A percentile compares a stretch with the other conserved stretches of the same genome.
Conservation (phyloP, 2,329 filamentous ascomycete species). For the Rasamsonia emersonii region DNA sequence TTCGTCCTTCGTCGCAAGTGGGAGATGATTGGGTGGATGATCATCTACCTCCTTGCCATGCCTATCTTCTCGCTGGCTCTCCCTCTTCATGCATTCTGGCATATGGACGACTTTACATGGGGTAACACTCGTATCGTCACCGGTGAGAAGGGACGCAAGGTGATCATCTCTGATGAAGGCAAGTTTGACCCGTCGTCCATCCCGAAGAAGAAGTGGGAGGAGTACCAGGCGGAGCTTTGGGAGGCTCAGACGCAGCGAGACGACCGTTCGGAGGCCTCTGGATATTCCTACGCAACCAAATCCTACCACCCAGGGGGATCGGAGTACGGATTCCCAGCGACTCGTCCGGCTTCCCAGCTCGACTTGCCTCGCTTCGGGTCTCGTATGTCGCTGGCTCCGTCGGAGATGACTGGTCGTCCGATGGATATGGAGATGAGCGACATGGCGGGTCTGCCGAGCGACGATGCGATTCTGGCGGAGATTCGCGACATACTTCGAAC, state of each 20-base stretch:
- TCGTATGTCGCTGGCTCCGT: conserved; percentile 72
- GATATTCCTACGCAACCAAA: conserved; percentile 89
- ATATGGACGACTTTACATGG: conserved; percentile 99
- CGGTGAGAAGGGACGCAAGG: conserved; percentile 84
- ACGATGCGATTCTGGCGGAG: conserved; percentile 84
- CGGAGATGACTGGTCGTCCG: conserved; percentile 58
- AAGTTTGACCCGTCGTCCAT: conserved; percentile 92
- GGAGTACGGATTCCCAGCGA: conserved; percentile 63
- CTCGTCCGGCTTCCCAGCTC: conserved; percentile 53
- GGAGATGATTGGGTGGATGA: conserved; percentile 99
- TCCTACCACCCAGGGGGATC: conserved; percentile 53
- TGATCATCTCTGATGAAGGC: conserved; percentile 92
- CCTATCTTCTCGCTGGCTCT: conserved; percentile 86
- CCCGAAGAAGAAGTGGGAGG: conserved; percentile 97
- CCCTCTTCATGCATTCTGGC: conserved; percentile 93
- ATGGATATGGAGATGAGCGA: conserved; percentile 67
- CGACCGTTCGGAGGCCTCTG: conserved; percentile 85
- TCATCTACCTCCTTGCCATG: conserved; percentile 85
- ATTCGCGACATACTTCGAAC: conserved; percentile 88
- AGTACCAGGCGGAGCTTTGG: conserved; percentile 97
- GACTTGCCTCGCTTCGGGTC: conserved; percentile 48
- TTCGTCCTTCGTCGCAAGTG: conserved; percentile 95
- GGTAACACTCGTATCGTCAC: conserved; percentile 97
- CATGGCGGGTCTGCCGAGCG: conserved; percentile 67
- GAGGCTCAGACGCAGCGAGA: conserved; percentile 78